phyloP scores from a whole-genome alignment of 139 green algal species.

The Mesostigma viride region DNA sequence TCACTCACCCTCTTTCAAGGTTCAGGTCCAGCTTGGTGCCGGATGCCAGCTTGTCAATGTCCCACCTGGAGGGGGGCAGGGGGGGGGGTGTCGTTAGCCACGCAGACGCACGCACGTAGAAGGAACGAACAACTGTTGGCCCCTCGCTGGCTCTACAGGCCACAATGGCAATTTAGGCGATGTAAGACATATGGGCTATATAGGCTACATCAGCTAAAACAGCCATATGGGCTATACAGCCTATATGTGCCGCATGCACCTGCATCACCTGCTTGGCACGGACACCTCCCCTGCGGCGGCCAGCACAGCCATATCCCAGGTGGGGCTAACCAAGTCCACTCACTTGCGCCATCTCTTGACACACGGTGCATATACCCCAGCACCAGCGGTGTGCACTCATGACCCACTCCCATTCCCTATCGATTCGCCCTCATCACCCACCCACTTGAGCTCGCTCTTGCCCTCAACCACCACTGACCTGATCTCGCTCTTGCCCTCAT shows the following conservation, averaged over 20 bases:
- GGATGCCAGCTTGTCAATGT: slow-evolving; percentile 2
- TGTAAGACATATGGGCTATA: background rate
- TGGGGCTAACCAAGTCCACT: no score
- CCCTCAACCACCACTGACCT: no score
- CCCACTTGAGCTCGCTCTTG: no score
- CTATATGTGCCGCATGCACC: background rate
- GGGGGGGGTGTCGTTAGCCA: background rate
- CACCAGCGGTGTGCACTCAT: no score
- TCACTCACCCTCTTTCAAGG: slow-evolving; percentile 6
- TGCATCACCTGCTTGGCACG: no score
- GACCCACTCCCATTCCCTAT: no score
- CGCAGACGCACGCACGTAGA: background rate
- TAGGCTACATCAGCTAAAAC: background rate
- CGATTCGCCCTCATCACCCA: no score
- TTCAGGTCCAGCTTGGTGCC: background rate
- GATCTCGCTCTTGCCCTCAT: no score
- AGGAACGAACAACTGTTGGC: background rate
- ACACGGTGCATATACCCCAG: no score
- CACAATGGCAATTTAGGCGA: background rate
- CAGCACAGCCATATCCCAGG: no score
- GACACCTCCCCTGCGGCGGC: no score
- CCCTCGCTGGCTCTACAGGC: background rate
- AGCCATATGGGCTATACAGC: background rate
- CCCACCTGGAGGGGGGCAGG: background rate
- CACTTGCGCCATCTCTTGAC: no score